Percentiles rank a stretch among this genome's conserved stretches.
Conservation (phyloP, 495 filamentous ascomycete species). For the Glonium stellatum region DNA sequence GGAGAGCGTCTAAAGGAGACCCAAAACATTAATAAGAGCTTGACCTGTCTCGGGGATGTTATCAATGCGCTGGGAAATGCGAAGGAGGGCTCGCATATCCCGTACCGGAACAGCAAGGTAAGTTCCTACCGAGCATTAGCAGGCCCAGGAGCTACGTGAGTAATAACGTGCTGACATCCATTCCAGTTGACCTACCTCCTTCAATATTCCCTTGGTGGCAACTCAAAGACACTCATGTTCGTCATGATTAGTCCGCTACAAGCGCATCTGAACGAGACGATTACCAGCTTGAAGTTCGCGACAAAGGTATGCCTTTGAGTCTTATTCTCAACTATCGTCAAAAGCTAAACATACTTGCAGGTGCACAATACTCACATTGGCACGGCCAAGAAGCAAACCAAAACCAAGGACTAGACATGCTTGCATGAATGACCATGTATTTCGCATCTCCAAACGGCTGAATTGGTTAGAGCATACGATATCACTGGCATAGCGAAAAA, state of each 20-base stretch:
- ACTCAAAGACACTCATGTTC: conserved; percentile 98
- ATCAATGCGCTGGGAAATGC: conserved; percentile 84
- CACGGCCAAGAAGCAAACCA: conserved; percentile 70
- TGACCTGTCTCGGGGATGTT: conserved; percentile 90
- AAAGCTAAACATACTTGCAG: too few species aligned
- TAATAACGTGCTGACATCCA: not conserved
- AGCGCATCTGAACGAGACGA: conserved; percentile 84
- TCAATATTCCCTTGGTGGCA: conserved; percentile 90
- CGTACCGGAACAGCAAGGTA: conserved; percentile 93
- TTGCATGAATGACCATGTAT: not conserved
- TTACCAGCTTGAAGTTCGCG: conserved; percentile 93
- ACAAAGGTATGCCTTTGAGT: conserved; percentile 50
- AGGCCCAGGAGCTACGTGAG: not conserved
- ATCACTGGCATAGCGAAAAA: not conserved
- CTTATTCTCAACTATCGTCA: too few species aligned
- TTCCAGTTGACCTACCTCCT: conserved; percentile 82
- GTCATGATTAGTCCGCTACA: conserved; percentile 94
- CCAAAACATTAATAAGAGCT: conserved; percentile 91
- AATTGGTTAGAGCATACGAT: not conserved
- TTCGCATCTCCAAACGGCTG: not conserved
- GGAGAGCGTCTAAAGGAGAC: conserved; percentile 88
- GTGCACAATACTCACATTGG: conserved; percentile 87
- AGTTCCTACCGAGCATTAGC: conserved; percentile 8
- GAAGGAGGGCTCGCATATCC: conserved; percentile 78
- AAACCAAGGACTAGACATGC: conserved; percentile 43